phyloP scores from a whole-genome alignment of 106 monocot genomes.

The Acorus gramineus region DNA sequence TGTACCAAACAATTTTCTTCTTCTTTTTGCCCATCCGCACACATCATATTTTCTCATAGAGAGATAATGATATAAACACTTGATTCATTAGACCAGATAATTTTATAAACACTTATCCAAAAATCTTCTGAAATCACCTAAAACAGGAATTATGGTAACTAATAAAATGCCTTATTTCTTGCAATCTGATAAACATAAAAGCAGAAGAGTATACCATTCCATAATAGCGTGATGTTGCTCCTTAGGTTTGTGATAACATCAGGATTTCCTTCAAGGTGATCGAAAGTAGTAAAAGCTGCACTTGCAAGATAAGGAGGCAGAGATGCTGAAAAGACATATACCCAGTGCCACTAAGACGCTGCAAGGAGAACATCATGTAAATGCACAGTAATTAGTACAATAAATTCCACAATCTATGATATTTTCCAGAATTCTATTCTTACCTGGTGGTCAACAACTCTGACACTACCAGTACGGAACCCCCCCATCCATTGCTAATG shows the following conservation, averaged over 20 bases:
- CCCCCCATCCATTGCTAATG: conserved; percentile 93
- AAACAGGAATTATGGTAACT: no score
- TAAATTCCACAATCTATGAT: background rate
- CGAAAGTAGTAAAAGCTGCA: conserved; percentile 65
- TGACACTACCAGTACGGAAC: conserved; percentile 85
- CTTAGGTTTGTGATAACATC: conserved; percentile 42
- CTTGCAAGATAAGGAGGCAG: conserved; percentile 85
- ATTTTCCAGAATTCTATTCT: background rate
- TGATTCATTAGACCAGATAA: no score
- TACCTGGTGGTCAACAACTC: conserved; percentile 98
- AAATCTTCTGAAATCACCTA: no score
- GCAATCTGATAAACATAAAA: conserved; percentile 1
- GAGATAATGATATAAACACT: no score
- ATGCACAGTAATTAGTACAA: background rate
- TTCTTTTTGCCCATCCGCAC: no score
- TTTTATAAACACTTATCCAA: no score
- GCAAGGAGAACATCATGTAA: conserved; percentile 9
- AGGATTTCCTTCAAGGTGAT: conserved; percentile 69
- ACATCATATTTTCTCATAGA: no score
- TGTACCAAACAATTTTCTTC: no score
- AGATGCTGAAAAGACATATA: conserved; percentile 94
- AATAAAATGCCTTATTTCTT: no score
- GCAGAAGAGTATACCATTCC: conserved; percentile 26
- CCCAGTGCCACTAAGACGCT: conserved; percentile 85
- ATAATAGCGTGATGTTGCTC: conserved; percentile 39